phyloP scores from a whole-genome alignment of 768 basidiomycete species.

The Pholiota molesta region DNA sequence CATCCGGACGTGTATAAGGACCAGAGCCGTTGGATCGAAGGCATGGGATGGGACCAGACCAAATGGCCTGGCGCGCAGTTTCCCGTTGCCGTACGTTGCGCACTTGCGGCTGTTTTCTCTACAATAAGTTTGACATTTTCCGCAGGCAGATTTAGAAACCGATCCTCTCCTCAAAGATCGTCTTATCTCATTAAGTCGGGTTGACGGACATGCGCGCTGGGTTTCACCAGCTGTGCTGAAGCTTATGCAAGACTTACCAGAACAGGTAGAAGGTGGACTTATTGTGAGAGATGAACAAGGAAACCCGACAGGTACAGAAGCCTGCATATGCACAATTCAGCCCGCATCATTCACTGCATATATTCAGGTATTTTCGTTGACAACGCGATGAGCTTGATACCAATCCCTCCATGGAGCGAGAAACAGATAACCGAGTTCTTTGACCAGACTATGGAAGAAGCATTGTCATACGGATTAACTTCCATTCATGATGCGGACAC shows the following conservation, averaged over 20 bases:
- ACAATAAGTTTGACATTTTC: background rate
- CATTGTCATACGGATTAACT: constrained; percentile 79
- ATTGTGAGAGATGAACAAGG: constrained; percentile 68
- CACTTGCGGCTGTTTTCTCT: background rate
- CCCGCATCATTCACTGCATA: background rate
- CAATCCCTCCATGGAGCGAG: constrained; percentile 63
- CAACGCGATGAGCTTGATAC: constrained; percentile 82
- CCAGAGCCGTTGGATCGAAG: constrained; percentile 71
- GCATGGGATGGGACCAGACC: constrained; percentile 95
- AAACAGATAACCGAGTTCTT: constrained; percentile 63
- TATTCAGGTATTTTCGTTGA: constrained; percentile 76
- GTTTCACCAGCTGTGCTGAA: constrained; percentile 76
- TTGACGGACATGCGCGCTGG: constrained; percentile 90
- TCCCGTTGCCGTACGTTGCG: constrained; percentile 64
- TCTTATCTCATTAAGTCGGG: constrained; percentile 71
- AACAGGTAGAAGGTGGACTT: constrained; percentile 69
- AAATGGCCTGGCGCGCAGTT: constrained; percentile 66
- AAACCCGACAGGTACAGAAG: constrained; percentile 62
- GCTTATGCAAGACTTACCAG: constrained; percentile 62
- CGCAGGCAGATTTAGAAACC: constrained; percentile 70
- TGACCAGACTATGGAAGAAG: constrained; percentile 64
- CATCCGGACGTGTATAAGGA: constrained; percentile 60
- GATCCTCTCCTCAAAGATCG: constrained; percentile 70
- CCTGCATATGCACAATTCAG: background rate
- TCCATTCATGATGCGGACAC: constrained; percentile 84